Evolutionary conservation across 2,329 filamentous ascomycete genomes (phyloP), one percentile per base, ranked within the genome.

Genomic region (Aspergillus oerlinghausenensis): DNA sequence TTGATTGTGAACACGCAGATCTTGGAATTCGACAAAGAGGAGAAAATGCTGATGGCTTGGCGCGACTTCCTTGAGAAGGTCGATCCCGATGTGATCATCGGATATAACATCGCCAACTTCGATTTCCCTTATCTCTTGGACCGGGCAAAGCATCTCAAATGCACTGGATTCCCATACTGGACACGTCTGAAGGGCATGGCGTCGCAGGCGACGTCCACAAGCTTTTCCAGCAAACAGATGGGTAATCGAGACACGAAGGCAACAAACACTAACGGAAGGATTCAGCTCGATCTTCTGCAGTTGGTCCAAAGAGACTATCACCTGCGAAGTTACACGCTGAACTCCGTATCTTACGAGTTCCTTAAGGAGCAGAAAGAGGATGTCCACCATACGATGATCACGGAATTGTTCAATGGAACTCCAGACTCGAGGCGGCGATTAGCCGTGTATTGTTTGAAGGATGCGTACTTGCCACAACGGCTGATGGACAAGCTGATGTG

Each of bases 311-410:
- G 95, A 65, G 95, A 99, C 68, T 87, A 99, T 66, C 94, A 99
- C 19, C 80, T 99, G 35, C 84, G 94, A 79, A 97, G 93, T 76
- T 99, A 99, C 72, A 99, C 94, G 0, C 82, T 99, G 28, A 99
- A 99, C 73, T 96, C 94, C 1, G 94, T 99, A 5, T 96, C 87
- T 63, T 89, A 94, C 4, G 89, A 99, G 62, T 99, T 99, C 68
- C 74, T 99, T 25, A 92, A 92, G 49, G 94, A 99, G 72, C 94
- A 99, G 71, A 99, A 99, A 71, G 94, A 99, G 75, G 94, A 99
- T 74, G 94, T 99, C 2, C 94, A 99, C 70, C 88, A 99, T 75
- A 97, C 92, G 2, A 99, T 99, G 92, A 99, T 99, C 67, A 99
- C 95, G 0, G 95, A 97, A 69, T 78, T 99, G 3, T 97, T 92